Conservation (phyloP, 2,329 filamentous ascomycete species). For the Rhinocladiella similis region DNA sequence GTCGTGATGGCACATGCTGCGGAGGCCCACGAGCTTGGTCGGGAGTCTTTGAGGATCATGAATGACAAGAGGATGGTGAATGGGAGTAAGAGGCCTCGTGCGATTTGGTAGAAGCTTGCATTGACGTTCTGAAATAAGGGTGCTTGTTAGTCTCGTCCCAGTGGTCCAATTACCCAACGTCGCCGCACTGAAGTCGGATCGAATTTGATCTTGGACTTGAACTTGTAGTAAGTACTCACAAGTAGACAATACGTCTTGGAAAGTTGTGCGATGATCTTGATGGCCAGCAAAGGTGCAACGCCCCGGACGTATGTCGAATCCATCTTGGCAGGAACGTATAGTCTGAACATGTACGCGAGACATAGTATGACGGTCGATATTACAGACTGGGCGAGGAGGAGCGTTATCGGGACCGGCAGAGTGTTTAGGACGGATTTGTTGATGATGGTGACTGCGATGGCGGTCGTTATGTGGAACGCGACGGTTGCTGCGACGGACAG, state of each 20-base stretch:
- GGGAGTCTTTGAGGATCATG: not conserved
- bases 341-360: not conserved
- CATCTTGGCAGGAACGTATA: not conserved
- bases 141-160: not conserved
- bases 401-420: not conserved
- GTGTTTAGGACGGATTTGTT: not conserved
- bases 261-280: not conserved
- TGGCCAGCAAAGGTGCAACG: not conserved
- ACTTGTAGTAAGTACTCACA: not conserved
- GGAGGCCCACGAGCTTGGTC: not conserved
- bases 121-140: not conserved
- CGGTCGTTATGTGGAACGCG: not conserved
- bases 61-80: not conserved
- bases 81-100: not conserved
- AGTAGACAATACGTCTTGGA: conserved; percentile 1
- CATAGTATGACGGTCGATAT: not conserved
- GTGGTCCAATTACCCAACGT: too few species aligned
- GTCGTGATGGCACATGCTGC: not conserved
- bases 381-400: not conserved
- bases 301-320: not conserved
- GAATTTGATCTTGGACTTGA: too few species aligned
- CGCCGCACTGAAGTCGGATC: not conserved
- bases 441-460: not conserved
- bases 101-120: not conserved
- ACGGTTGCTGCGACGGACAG: not conserved